These are phyloP conservation scores for Phoma herbarum DNA, from an alignment of 2,329 filamentous ascomycete species.

Conservation along the genomic window DNA sequence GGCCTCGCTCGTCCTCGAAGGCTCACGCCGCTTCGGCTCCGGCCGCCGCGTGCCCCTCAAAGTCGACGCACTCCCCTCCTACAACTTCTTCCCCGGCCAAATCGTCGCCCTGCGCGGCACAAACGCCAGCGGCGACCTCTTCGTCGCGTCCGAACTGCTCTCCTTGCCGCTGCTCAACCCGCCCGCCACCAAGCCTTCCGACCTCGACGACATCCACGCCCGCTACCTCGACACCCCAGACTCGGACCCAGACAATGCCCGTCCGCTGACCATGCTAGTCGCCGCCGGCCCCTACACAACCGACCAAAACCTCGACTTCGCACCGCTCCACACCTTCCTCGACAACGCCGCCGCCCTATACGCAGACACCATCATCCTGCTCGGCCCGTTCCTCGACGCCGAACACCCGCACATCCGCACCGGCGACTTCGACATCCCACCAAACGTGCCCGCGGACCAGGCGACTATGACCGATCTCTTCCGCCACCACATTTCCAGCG, in stretches of 20 bases:
- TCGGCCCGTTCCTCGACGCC: constrained; percentile 88
- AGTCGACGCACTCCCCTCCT: constrained; percentile 71
- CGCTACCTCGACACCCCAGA: constrained; percentile 71
- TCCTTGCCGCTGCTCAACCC: constrained; percentile 76
- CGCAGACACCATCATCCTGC: constrained; percentile 80
- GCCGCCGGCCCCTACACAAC: constrained; percentile 90
- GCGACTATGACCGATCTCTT: constrained; percentile 86
- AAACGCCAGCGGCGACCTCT: constrained; percentile 86
- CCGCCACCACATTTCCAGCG: constrained; percentile 77
- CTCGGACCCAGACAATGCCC: constrained; percentile 58
- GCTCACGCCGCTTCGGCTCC: constrained; percentile 81
- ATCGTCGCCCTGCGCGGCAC: constrained; percentile 87
- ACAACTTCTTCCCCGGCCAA: constrained; percentile 93
- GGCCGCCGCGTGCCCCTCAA: constrained; percentile 84
- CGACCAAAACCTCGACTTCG: constrained; percentile 90
- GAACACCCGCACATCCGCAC: constrained; percentile 86
- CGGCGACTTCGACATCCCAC: constrained; percentile 56
- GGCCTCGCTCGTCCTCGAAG: constrained; percentile 87
- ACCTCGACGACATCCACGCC: constrained; percentile 73
- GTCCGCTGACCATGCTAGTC: constrained; percentile 78
- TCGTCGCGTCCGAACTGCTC: constrained; percentile 80
- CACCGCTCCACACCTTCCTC: constrained; percentile 84
- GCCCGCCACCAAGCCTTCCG: constrained; percentile 73
- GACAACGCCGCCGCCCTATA: constrained; percentile 76
- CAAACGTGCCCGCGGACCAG: constrained; percentile 67